These are phyloP conservation scores for Hypoxylon sp. DNA, from an alignment of 2,329 filamentous ascomycete species.

Conservation along the genomic window DNA sequence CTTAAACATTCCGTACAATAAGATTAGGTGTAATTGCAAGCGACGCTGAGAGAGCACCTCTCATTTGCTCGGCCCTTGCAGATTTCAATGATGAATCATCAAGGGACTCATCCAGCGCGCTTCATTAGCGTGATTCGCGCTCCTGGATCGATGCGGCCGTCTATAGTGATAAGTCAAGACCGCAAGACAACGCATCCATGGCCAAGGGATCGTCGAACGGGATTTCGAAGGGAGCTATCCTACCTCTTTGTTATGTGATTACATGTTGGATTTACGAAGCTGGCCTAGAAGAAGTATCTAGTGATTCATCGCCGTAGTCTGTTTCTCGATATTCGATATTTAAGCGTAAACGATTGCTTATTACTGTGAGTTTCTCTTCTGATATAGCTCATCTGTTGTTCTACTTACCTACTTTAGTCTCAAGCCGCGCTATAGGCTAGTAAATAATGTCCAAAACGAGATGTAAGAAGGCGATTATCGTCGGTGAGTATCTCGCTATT, in stretches of 20 bases:
- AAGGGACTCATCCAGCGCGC: not conserved
- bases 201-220: too few relatives aligned
- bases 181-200: not conserved
- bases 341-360: not conserved
- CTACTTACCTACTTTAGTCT: not conserved
- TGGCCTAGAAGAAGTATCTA: not conserved
- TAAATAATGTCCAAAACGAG: slow-evolving; percentile 49
- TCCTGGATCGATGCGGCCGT: slow-evolving; percentile 14
- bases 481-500: slow-evolving; percentile 59
- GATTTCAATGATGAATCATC: slow-evolving; percentile 41
- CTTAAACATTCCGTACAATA: not conserved
- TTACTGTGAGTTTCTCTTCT: not conserved
- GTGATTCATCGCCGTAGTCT: too few relatives aligned
- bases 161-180: slow-evolving; percentile 10
- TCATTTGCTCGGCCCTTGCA: not conserved
- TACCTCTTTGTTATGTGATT: too few relatives aligned
- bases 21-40: not conserved
- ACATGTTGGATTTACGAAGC: not conserved
- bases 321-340: not conserved
- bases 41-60: not conserved
- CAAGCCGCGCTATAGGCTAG: not conserved
- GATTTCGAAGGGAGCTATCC: too few relatives aligned
- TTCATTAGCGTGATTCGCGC: slow-evolving; percentile 17
- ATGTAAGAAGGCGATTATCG: slow-evolving; percentile 66
- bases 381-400: not conserved